phyloP scores from a whole-genome alignment of 805 yeast species.

The Suhomyces canberraensis region DNA sequence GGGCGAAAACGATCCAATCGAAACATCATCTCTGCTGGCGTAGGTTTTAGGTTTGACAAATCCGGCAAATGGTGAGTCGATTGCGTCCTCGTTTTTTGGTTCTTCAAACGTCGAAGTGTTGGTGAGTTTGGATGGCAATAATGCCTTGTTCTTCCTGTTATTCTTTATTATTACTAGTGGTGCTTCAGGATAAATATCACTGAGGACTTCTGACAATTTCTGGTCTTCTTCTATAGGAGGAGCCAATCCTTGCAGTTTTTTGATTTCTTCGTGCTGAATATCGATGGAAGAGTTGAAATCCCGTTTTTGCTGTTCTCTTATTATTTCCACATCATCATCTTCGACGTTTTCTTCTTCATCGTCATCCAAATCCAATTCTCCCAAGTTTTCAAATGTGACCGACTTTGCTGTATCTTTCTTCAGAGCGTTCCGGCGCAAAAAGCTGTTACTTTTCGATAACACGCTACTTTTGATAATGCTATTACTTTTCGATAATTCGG shows the following conservation, averaged over 20 bases:
- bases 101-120: background rate
- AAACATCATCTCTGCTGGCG: conserved; percentile 16
- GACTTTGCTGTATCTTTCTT: conserved; percentile 22
- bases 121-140: conserved; percentile 3
- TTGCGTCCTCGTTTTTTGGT: background rate
- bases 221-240: conserved; percentile 18
- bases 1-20: conserved; percentile 38
- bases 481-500: conserved; percentile 1
- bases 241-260: conserved; percentile 1
- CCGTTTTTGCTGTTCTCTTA: conserved; percentile 12
- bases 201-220: conserved; percentile 39
- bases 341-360: conserved; percentile 9
- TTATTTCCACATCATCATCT: conserved; percentile 16
- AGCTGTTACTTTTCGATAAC: conserved; percentile 6
- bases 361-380: conserved; percentile 23
- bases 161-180: conserved; percentile 34
- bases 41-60: conserved; percentile 2
- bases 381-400: conserved; percentile 39
- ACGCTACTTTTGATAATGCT: conserved; percentile 2
- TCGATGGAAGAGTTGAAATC: conserved; percentile 18
- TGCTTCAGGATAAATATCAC: conserved; percentile 37
- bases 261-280: conserved; percentile 21
- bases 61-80: background rate
- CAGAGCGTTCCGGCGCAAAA: conserved; percentile 3
- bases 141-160: conserved; percentile 9